These are phyloP conservation scores for Plasmodium coatneyi DNA, from an alignment of 169 alveolate species.

Conservation along the genomic window DNA sequence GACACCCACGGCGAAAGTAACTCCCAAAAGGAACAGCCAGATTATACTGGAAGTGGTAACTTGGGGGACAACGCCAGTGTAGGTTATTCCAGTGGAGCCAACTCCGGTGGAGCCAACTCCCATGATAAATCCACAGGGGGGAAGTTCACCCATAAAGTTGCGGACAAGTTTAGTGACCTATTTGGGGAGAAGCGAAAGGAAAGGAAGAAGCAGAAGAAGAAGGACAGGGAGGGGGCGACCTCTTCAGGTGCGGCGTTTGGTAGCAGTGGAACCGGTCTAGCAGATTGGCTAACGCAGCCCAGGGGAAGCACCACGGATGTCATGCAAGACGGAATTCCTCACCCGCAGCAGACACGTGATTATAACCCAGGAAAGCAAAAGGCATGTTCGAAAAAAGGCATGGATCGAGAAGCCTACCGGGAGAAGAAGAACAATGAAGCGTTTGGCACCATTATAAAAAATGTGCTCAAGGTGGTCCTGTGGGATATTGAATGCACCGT, in stretches of 20 bases:
- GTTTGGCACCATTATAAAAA: conserved; percentile 50
- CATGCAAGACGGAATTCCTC: not conserved
- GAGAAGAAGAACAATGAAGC: conserved; percentile 69
- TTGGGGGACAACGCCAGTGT: not conserved
- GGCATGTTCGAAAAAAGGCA: not conserved
- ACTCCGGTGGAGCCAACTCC: not conserved
- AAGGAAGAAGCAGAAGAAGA: not conserved
- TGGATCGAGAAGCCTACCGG: conserved; percentile 16
- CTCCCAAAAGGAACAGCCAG: too few relatives aligned
- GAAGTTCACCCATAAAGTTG: not conserved
- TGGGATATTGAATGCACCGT: conserved; percentile 85
- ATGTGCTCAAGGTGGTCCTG: conserved; percentile 76
- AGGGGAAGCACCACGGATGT: not conserved
- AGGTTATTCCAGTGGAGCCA: not conserved
- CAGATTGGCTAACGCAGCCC: not conserved
- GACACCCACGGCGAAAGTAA: not conserved
- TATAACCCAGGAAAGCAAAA: not conserved
- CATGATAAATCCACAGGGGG: not conserved
- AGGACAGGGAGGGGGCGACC: not conserved
- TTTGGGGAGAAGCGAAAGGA: not conserved
- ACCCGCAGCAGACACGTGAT: not conserved
- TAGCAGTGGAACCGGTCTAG: too few relatives aligned
- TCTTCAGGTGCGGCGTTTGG: too few relatives aligned
- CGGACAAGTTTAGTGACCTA: not conserved
- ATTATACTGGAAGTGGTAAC: not conserved